These are phyloP conservation scores for Puccinia horiana DNA, from an alignment of 1,284 basidiomycete species.

Conservation along the genomic window DNA sequence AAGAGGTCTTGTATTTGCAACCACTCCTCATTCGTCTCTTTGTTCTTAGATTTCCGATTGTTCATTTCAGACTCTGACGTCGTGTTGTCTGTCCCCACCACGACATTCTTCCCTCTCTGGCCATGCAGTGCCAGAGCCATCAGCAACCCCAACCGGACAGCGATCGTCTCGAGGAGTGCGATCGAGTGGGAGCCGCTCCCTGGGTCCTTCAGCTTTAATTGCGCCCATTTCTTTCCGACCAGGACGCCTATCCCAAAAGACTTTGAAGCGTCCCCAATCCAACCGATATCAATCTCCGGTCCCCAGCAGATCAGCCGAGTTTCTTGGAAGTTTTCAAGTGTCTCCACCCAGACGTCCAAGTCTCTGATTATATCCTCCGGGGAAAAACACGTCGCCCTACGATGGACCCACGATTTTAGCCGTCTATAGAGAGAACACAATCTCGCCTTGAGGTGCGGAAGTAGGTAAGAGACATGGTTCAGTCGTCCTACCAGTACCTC, in stretches of 20 bases:
- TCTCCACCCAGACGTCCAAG: neutral
- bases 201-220: neutral
- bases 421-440: neutral
- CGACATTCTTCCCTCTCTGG: neutral
- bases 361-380: neutral
- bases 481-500: neutral
- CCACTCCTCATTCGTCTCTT: neutral
- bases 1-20: neutral
- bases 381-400: neutral
- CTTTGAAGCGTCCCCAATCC: neutral
- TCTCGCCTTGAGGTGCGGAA: neutral
- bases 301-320: neutral
- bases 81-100: neutral
- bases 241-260: neutral
- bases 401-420: neutral
- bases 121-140: neutral
- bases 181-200: neutral
- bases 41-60: constrained; percentile 8
- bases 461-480: neutral
- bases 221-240: neutral
- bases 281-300: neutral
- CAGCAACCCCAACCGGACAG: neutral
- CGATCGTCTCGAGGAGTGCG: too few species aligned
- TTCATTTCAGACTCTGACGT: neutral
- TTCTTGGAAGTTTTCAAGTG: neutral